These are phyloP conservation scores for Phytophthora sojae DNA, from an alignment of 352 stramenopile genomes.

Conservation along the genomic window DNA sequence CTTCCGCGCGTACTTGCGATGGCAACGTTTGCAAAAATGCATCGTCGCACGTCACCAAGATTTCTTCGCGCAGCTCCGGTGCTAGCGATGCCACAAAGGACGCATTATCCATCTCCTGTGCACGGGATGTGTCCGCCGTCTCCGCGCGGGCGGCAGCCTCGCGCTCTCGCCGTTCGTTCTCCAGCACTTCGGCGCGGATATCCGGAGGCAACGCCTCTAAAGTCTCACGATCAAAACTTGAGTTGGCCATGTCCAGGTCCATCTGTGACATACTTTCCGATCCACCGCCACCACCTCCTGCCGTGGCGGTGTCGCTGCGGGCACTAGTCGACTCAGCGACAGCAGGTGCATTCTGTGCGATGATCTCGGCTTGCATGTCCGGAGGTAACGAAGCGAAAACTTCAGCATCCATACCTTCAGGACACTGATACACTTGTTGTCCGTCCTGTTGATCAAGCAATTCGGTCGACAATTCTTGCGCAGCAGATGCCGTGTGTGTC, in stretches of 20 bases:
- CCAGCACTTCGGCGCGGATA: slow-evolving; percentile 97
- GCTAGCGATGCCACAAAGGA: slow-evolving; percentile 97
- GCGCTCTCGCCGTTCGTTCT: slow-evolving; percentile 95
- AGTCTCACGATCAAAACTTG: slow-evolving; percentile 95
- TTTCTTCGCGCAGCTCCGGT: slow-evolving; percentile 96
- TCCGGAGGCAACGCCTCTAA: slow-evolving; percentile 97
- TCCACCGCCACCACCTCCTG: slow-evolving; percentile 29
- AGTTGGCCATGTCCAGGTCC: slow-evolving; percentile 86
- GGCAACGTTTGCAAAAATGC: slow-evolving; percentile 95
- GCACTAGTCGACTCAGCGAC: slow-evolving; percentile 31
- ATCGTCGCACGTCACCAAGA: slow-evolving; percentile 96
- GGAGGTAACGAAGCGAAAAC: slow-evolving; percentile 96
- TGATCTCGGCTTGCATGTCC: slow-evolving; percentile 97
- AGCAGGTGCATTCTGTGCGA: slow-evolving; percentile 78
- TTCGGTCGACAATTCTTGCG: slow-evolving; percentile 29
- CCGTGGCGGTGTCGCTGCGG: slow-evolving; percentile 42
- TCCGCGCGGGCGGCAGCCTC: slow-evolving; percentile 74
- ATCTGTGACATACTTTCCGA: slow-evolving; percentile 83
- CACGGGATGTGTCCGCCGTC: slow-evolving; percentile 92
- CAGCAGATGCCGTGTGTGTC: slow-evolving; percentile 25
- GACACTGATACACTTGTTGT: slow-evolving; percentile 67
- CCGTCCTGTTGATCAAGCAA: slow-evolving; percentile 36
- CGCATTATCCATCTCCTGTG: slow-evolving; percentile 99
- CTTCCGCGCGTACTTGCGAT: slow-evolving; percentile 94
- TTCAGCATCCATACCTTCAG: slow-evolving; percentile 96